A percentile compares a stretch with the other conserved stretches of the same genome.
These are phyloP conservation scores for Amborella trichopoda DNA, from an alignment of 164 flowering plant species.

Conservation along the genomic window DNA sequence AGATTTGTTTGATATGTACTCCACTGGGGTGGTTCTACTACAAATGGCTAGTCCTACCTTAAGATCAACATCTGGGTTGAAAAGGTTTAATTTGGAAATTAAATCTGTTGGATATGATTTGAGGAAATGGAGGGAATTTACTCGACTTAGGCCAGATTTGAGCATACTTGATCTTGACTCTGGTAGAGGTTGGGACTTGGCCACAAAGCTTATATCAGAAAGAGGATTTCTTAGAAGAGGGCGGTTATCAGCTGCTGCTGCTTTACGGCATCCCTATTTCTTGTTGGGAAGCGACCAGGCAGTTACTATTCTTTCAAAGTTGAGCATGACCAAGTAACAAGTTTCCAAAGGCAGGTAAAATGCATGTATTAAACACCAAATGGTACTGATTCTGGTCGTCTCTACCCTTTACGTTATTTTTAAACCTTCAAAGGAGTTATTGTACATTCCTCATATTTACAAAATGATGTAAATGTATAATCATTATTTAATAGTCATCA, in stretches of 20 bases:
- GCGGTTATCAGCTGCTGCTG: constrained; percentile 88
- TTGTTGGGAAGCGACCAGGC: constrained; percentile 93
- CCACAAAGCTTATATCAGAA: constrained; percentile 74
- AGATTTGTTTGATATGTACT: constrained; percentile 94
- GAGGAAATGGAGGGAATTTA: constrained; percentile 67
- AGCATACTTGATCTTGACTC: constrained; percentile 63
- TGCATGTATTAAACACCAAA: too few species aligned
- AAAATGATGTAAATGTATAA: too few species aligned
- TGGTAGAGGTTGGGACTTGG: constrained; percentile 86
- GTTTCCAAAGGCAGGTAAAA: constrained; percentile 10
- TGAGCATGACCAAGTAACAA: constrained; percentile 42
- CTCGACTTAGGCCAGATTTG: constrained; percentile 63
- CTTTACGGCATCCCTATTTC: constrained; percentile 94
- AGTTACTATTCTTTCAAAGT: constrained; percentile 75
- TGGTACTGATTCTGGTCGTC: too few species aligned
- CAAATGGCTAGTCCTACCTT: constrained; percentile 89
- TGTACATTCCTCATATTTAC: too few species aligned
- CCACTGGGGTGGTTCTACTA: constrained; percentile 79
- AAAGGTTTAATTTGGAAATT: constrained; percentile 75
- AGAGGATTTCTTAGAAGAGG: constrained; percentile 73
- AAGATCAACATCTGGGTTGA: constrained; percentile 65
- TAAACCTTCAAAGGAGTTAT: too few species aligned
- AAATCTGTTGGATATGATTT: constrained; percentile 59
- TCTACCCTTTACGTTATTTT: too few species aligned
- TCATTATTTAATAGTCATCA: too few species aligned